Evolutionary conservation across 768 basidiomycete genomes (phyloP), one percentile per base, ranked within the genome.

Genomic region (Amanita fuliginea): DNA sequence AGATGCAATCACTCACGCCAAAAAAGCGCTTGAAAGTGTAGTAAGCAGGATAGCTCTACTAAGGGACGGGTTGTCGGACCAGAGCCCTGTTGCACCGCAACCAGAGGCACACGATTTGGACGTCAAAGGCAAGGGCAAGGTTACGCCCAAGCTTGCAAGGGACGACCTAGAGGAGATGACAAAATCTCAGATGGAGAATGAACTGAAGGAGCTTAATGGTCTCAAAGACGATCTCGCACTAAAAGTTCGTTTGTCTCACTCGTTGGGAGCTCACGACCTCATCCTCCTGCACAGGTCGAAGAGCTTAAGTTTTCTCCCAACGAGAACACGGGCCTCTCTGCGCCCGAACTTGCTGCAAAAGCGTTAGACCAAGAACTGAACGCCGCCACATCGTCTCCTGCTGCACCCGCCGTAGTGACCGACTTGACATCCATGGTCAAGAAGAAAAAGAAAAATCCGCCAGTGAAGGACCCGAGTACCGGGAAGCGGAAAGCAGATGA

Each of bases 241-340:
- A 43, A 97, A 96, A 81, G 91, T 82, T 34, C 28, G 63, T 24
- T 1, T 35, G 11, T 32, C 13, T 14, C 34, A 42, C 41, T n/a
- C 46, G 41, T n/a, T 19, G 39, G 19, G 24, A 26, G 18, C 3
- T 6, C 43, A 4, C 19, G 49, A 19, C 10, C 6, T 21, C 19
- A 42, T 30, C 16, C 10, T 18, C 24, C 33, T 40, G 40, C 16
- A 24, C 49, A 93, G 90, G 82, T 97, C 14, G 94, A 96, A 46
- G 94, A 97, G 57, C 72, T 96, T 28, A 94, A 89, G 66, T 79
- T 81, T 4, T 74, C 81, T 4, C 92, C 92, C 0, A 79, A 77
- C 43, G 77, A 88, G 13, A 60, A 69, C 6, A 59, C 71, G 1
- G 64, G 60, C 19, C 65, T 67, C 30, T 79, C 80, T 32, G 86